Percentiles rank a stretch among this genome's conserved stretches.
Evolutionary conservation across 2,329 filamentous ascomycete species (phyloP).

Genomic region (Fusarium setosum): DNA sequence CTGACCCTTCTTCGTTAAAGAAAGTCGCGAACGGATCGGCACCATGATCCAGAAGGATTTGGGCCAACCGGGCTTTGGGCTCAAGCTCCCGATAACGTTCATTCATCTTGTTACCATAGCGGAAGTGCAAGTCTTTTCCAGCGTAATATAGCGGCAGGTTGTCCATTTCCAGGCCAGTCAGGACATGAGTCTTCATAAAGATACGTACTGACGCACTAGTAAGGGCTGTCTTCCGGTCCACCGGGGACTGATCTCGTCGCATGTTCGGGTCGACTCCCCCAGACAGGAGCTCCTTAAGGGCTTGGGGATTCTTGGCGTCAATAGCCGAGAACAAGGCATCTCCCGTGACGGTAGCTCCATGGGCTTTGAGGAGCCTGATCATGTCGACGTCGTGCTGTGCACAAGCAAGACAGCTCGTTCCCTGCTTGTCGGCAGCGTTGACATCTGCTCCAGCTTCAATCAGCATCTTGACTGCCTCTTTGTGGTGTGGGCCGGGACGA

Average conservation of each 20-base stretch:
- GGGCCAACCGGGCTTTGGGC: conserved; percentile 5
- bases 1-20: background rate
- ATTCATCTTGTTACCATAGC: too few relatives aligned
- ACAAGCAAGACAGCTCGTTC: conserved; percentile 18
- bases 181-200: too few relatives aligned
- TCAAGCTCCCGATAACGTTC: background rate
- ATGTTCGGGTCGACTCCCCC: conserved; percentile 27
- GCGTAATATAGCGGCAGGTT: conserved; percentile 26
- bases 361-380: conserved; percentile 19
- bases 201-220: too few relatives aligned
- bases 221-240: too few relatives aligned
- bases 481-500: conserved; percentile 9
- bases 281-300: conserved; percentile 22
- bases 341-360: conserved; percentile 22
- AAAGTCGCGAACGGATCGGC: conserved; percentile 40
- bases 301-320: background rate
- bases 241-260: background rate
- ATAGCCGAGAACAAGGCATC: conserved; percentile 33
- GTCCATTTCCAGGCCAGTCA: too few relatives aligned
- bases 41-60: conserved; percentile 37
- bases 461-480: conserved; percentile 28
- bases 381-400: conserved; percentile 10
- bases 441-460: conserved; percentile 38
- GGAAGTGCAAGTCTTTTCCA: background rate
- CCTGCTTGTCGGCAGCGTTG: conserved; percentile 20